Evolutionary conservation across 1,139 yeast species (phyloP), one percentile per base, ranked within the genome.

Genomic region (Geotrichum restrictum): DNA sequence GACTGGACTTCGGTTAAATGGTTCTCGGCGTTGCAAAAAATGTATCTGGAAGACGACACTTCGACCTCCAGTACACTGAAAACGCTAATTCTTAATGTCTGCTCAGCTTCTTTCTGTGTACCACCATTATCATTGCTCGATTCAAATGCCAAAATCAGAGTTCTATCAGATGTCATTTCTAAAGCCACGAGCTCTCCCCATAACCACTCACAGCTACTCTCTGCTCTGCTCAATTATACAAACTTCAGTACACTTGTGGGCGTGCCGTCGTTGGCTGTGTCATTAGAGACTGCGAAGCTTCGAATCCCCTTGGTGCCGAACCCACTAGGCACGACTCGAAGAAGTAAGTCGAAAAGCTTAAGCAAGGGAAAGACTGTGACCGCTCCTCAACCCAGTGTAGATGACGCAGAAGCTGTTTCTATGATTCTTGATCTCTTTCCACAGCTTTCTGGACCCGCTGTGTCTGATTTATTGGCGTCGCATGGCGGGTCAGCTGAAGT

Each of bases 401-500:
- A 46, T 5, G 54, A 51, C 22, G 31, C 50, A 5, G 53, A 56
- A 6, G 56, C 57, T 14, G 58, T 64, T 3, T 55, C 54, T 13
- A 22, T 53, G 29, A 55, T 67, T 24, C 45, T 52, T 6, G 63
- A 62, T 18, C 48, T 69, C 50, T 64, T 69, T 44, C 72, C 72
- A 1, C 64, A 65, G 33, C 47, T 64, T 24, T 40, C 47, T 13
- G 45, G 34, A 5, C 48, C 36, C 3, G 47, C 57, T 57, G 45
- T 41, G 21, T 16, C 50, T 40, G 38, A 41, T 39, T 16, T 85
- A 1, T 68, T 88, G 32, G 65, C 68, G 21, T 73, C 76, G 32
- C 69, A 81, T 60, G 73, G 75, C 42, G 71, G 75, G 24, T 73
- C 80, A 53, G 81, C 83, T 0, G 94, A 86, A 57, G 61, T 66